Base-by-base conservation (phyloP, 2,329 filamentous ascomycete genomes). In the Chrysoporthe cubensis region DNA sequence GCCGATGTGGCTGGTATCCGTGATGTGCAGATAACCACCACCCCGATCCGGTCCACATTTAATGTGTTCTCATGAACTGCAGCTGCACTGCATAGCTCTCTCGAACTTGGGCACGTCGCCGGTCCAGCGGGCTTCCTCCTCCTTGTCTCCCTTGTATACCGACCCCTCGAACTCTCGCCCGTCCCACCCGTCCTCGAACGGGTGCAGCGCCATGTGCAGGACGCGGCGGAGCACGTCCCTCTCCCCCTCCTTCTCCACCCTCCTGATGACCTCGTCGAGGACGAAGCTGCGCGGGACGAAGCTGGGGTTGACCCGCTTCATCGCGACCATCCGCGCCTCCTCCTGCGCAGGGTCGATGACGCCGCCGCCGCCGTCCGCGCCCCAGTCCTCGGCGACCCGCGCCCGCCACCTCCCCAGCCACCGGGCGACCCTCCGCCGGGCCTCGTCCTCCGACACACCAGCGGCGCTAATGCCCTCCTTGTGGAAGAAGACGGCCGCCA, bases 261-360 rank as follows among this genome's bases (percentile, higher is more conserved):
- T 87, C 58, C 91, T 88, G 72, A 99, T 98, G 16, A 99, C 78
- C 78, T 99, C 96, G 76, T 98, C 95, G 26, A 99, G 83, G 63
- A 99, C 88, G 94, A 95, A 99, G 21, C 91, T 90, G 59, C 94
- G 87, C 0, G 96, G 93, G 0, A 97, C 84, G 75, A 99, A 99
- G 81, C 92, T 97, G 2, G 96, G 96, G 76, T 99, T 99, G 32
- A 94, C 91, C 37, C 81, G 83, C 80, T 91, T 93, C 96, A 98
- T 98, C 14, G 86, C 87, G 42, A 76, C 78, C 68, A 89, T 86
- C 70, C 95, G 85, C 73, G 90, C 87, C 3, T 80, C 81, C 59
- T 96, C 90, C 18, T 77, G 74, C 1, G 76, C 80, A 2, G 76
- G 75, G 0, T 79, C 73, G 34, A 73, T 61, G 4, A 64, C 62